Percentiles rank a stretch among this genome's conserved stretches.
phyloP scores from a whole-genome alignment of 208 protist species.

The Herpetomonas tarakana region DNA sequence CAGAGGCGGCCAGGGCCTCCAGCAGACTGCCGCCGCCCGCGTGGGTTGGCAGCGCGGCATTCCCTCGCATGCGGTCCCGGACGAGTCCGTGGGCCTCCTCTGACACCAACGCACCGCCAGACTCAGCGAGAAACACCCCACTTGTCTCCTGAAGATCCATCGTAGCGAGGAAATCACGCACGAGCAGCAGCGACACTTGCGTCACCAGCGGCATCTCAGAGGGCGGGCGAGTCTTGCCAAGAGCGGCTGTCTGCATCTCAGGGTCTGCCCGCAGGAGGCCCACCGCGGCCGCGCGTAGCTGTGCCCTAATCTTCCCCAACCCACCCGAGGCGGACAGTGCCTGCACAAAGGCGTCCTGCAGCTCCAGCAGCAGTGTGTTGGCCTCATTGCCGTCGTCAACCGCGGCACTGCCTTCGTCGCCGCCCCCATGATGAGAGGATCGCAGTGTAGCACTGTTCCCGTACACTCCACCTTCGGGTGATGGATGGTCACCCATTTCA shows the following conservation, averaged over 20 bases:
- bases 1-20: constrained; percentile 20
- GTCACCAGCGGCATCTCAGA: constrained; percentile 14
- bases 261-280: constrained; percentile 65
- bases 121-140: constrained; percentile 69
- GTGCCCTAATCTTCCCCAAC: constrained; percentile 67
- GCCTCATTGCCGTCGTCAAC: constrained; percentile 64
- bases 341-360: constrained; percentile 70
- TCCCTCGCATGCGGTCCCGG: neutral
- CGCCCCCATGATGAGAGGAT: constrained; percentile 9
- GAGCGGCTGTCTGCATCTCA: constrained; percentile 33
- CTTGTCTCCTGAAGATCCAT: constrained; percentile 46
- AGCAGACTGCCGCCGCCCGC: constrained; percentile 34
- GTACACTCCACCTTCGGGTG: too few species aligned
- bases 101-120: constrained; percentile 16
- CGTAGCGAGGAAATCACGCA: constrained; percentile 67
- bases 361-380: constrained; percentile 59
- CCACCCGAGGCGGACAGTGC: constrained; percentile 54
- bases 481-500: neutral
- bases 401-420: constrained; percentile 8
- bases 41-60: neutral
- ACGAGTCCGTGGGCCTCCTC: too few species aligned
- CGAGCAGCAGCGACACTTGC: constrained; percentile 55
- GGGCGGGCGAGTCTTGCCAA: constrained; percentile 26
- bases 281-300: constrained; percentile 66
- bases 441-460: too few species aligned